Evolutionary conservation across 306 rosid species (phyloP).

Genomic region (Vigna radiata): DNA sequence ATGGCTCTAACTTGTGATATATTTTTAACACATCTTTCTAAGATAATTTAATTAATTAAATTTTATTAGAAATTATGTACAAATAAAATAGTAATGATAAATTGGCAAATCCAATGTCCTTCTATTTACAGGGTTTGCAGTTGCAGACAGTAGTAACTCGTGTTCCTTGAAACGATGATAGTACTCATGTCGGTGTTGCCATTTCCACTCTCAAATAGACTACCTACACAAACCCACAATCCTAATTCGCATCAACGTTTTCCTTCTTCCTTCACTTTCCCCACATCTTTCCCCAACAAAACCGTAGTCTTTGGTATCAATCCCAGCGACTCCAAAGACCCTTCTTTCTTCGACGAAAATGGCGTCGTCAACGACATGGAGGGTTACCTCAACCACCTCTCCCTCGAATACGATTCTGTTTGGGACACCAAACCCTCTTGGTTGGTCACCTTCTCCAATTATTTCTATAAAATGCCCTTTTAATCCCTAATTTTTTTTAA

Average conservation of each 20-base stretch:
- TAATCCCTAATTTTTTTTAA: background rate
- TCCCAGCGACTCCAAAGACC: constrained; percentile 50
- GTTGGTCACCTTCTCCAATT: constrained; percentile 63
- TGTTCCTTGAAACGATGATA: constrained; percentile 54
- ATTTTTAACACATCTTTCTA: too few relatives aligned
- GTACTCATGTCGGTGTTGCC: constrained; percentile 38
- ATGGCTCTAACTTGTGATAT: too few relatives aligned
- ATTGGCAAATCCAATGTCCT: background rate
- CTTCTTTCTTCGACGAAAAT: constrained; percentile 71
- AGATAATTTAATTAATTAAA: too few relatives aligned
- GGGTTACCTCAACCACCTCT: constrained; percentile 77
- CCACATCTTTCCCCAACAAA: constrained; percentile 26
- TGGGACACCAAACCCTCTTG: constrained; percentile 98
- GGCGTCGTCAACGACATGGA: constrained; percentile 84
- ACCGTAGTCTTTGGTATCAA: constrained; percentile 45
- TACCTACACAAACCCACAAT: constrained; percentile 8
- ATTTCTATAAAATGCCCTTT: background rate
- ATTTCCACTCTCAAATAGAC: constrained; percentile 36
- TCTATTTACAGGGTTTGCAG: background rate
- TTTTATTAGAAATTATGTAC: too few relatives aligned
- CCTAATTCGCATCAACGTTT: constrained; percentile 29
- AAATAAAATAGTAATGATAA: background rate
- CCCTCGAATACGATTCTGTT: constrained; percentile 92
- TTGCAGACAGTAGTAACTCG: background rate
- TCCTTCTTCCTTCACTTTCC: constrained; percentile 34